A percentile compares a stretch with the other conserved stretches of the same genome.
Conservation (phyloP, 2,329 filamentous ascomycete genomes). For the Calonectria leucothoes region DNA sequence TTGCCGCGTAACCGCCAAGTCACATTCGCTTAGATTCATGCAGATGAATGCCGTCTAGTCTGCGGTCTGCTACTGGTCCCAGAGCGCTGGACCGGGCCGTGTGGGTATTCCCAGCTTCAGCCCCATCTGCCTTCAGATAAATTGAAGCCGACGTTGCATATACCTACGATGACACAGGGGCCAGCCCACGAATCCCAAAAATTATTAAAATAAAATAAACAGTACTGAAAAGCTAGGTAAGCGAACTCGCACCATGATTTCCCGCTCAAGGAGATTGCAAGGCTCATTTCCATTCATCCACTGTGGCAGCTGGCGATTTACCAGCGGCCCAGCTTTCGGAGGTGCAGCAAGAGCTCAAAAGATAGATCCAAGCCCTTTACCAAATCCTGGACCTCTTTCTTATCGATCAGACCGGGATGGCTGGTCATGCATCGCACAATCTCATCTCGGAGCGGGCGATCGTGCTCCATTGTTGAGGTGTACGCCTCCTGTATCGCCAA, state of each 20-base stretch:
- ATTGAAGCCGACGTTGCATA: neutral
- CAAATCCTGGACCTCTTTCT: neutral
- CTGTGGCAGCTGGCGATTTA: neutral
- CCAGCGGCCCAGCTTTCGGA: neutral
- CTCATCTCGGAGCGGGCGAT: neutral
- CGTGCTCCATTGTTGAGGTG: neutral
- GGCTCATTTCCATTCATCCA: neutral
- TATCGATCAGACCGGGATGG: neutral
- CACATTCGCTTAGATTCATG: neutral
- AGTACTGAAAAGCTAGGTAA: neutral
- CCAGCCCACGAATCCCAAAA: neutral
- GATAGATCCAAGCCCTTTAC: neutral
- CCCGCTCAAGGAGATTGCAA: neutral
- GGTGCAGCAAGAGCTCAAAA: neutral
- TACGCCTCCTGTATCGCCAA: neutral
- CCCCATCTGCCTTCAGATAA: neutral
- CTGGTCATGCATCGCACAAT: neutral
- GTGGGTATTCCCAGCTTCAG: neutral
- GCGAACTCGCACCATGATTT: neutral
- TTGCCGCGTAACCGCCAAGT: neutral
- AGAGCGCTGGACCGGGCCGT: neutral
- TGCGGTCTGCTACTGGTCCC: neutral
- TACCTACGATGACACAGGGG: neutral
- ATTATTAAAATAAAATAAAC: neutral
- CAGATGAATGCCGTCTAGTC: neutral